Evolutionary conservation across 2,329 filamentous ascomycete species (phyloP), one percentile per base, ranked within the genome.

Genomic region (Septoria linicola): DNA sequence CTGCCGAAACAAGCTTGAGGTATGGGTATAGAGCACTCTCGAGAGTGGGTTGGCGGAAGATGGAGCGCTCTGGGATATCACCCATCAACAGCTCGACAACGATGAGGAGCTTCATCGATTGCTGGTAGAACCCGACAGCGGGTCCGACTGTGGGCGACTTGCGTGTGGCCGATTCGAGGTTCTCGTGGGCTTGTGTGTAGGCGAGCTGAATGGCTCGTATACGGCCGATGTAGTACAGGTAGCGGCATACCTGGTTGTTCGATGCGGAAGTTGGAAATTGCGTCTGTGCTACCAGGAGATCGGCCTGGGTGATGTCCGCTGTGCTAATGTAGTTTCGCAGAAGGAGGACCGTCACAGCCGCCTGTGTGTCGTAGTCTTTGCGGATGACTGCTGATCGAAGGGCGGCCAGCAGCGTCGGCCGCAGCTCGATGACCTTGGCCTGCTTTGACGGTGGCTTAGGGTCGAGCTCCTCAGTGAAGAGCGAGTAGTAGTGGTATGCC

Each of bases 21-120:
- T 99, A 99, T 2, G 93, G 92, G 68, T 91, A 85, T 55, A 99
- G 80, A 14, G 92, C 84, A 60, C 85, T 82, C 75, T 97, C 93
- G 65, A 97, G 83, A 51, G 83, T 84, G 1, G 90, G 83, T 67
- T 93, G 88, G 52, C 93, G 88, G 83, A 99, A 99, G 49, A 92
- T 87, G 13, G 90, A 87, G 53, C 93, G 88, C 66, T 97, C 92
- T 23, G 93, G 93, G 61, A 99, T 99, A 67, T 99, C 93, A 59
- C 93, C 93, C 93, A 99, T 99, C 58, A 99, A 76, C 55, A 99
- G 78, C 76, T 99, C 92, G 10, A 99, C 93, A 16, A 99, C 90
- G 36, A 97, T 83, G 59, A 97, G 77, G n/a, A 97, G 81, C 79
- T 99, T 99, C 59, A 89, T 95, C 0, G 93, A 92, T 32, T 90